phyloP scores from a whole-genome alignment of 345 rosid genomes.

The Passiflora organensis region DNA sequence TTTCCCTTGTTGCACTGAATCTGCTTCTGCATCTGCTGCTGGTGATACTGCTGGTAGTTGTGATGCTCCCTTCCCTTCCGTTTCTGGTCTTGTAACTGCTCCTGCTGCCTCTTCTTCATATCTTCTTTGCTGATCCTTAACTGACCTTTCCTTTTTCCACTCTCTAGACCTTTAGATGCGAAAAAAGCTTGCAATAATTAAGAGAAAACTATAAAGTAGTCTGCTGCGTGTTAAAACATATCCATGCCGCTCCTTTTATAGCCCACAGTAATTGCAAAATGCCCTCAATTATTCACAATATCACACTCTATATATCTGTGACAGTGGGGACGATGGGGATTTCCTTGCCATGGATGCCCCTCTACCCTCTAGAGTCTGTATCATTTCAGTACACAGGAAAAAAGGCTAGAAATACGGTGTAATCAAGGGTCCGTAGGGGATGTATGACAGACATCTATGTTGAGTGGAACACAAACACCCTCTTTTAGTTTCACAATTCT shows the following conservation, averaged over 20 bases:
- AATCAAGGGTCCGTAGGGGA: no score
- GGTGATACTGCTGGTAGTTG: slow-evolving; percentile 7
- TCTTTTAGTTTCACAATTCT: no score
- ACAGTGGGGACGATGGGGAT: no score
- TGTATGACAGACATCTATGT: no score
- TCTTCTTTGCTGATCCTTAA: slow-evolving; percentile 35
- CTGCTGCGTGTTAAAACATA: slow-evolving; percentile 18
- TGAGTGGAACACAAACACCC: no score
- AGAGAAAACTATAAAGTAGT: neutral
- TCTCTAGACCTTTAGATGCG: no score
- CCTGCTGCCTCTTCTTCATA: slow-evolving; percentile 45
- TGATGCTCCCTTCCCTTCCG: slow-evolving; percentile 10
- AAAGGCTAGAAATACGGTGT: no score
- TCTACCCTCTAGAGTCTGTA: no score
- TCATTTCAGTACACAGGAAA: no score
- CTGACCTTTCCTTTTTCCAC: neutral
- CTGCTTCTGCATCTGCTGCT: slow-evolving; percentile 29
- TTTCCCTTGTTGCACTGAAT: slow-evolving; percentile 71
- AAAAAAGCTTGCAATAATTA: neutral
- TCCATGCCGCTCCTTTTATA: slow-evolving; percentile 30
- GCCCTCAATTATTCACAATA: slow-evolving; percentile 18
- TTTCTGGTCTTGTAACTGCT: slow-evolving; percentile 18
- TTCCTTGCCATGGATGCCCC: no score
- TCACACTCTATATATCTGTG: no score
- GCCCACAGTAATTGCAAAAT: slow-evolving; percentile 6